A percentile compares a stretch with the other conserved stretches of the same genome.
Evolutionary conservation across 768 basidiomycete species (phyloP).

Genomic region (Boletus patriciae): DNA sequence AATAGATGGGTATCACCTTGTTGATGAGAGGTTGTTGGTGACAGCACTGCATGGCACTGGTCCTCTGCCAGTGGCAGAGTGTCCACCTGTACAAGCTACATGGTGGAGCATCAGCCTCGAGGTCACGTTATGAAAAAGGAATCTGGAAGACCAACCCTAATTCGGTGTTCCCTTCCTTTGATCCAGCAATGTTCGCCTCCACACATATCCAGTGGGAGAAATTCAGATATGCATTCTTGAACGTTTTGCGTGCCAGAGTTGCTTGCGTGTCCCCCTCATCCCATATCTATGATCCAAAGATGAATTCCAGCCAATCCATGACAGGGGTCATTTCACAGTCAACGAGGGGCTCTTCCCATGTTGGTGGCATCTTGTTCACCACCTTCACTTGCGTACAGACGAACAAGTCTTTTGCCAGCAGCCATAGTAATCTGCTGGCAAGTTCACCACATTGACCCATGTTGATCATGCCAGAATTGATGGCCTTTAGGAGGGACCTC

Average conservation of each 20-base stretch:
- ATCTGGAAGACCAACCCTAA: neutral
- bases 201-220: conserved; percentile 20
- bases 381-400: neutral
- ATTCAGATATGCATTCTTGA: conserved; percentile 10
- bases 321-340: conserved; percentile 15
- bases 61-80: conserved; percentile 14
- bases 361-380: neutral
- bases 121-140: neutral
- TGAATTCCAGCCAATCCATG: conserved; percentile 12
- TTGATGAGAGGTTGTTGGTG: conserved; percentile 10
- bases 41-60: conserved; percentile 18
- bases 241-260: neutral
- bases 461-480: conserved; percentile 10
- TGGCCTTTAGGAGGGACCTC: neutral
- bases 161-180: neutral
- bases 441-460: conserved; percentile 6
- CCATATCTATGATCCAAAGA: conserved; percentile 4
- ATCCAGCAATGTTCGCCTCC: conserved; percentile 1
- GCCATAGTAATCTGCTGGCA: conserved; percentile 5
- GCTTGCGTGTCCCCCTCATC: neutral
- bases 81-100: conserved; percentile 6
- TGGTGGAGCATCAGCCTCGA: neutral
- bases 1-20: conserved; percentile 16
- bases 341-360: conserved; percentile 3
- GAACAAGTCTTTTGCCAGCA: conserved; percentile 5